Base-by-base conservation (phyloP, 345 rosid species). In the Gossypium sturtianum region DNA sequence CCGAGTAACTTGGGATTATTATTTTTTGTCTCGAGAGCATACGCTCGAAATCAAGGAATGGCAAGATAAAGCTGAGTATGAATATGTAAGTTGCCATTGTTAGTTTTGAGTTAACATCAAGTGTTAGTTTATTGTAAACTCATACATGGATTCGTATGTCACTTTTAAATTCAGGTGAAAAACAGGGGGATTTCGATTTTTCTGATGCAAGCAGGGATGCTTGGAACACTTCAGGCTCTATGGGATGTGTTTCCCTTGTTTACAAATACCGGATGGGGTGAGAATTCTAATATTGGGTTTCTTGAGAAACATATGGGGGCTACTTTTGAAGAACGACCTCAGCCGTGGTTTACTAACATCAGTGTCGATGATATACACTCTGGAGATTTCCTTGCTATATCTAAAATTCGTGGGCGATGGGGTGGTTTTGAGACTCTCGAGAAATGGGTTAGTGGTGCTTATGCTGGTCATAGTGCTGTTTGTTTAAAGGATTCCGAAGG, bases 171-270 rank as follows among this genome's bases (percentile, higher is more conserved):
- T 34, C 86, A 95, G 99, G 94, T 93, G 81, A 91, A 91, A 83
- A 85, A 77, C 80, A 87, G 78, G 80, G 99, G 99, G 74, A 80
- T 96, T 74, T 96, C 99, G 2, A 89, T 93, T 74, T 96, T 96
- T 80, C 97, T 93, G 66, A 91, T 93, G 99, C 88, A 96, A 83
- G 97, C 98, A 12, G 99, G 98, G 78, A 93, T 90, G 98, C 48
- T 96, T 3, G 99, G 99, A 71, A 91, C 99, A 45, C 97, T 96
- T 75, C 76, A 83, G 79, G 98, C 93, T 2, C 77, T 96, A 72
- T 96, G 99, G 99, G 98, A 96, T 79, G 97, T 96, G 78, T 96
- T 90, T 80, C 99, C 99, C 74, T 82, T 96, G 77, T 96, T 96
- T 79, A 91, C 98, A 25, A 96, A 96, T 71, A 96, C 98, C 0